These are phyloP conservation scores for Xylaria sp. DNA, from an alignment of 2,329 filamentous ascomycete species.

Conservation along the genomic window DNA sequence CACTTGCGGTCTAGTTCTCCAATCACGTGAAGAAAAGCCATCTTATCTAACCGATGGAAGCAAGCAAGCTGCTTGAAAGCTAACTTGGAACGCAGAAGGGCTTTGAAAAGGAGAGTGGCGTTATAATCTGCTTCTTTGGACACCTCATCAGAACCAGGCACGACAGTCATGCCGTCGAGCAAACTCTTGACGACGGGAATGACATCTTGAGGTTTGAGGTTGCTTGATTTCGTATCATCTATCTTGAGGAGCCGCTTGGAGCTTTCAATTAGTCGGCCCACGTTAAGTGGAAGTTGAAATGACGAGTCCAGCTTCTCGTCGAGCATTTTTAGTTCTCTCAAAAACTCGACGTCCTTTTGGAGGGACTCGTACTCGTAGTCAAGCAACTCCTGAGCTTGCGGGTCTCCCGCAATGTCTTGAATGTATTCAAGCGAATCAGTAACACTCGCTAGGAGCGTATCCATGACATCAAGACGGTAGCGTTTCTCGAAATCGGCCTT, in stretches of 20 bases:
- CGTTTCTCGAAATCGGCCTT: slow-evolving; percentile 80
- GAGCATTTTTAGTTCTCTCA: slow-evolving; percentile 74
- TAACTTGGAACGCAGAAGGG: slow-evolving; percentile 85
- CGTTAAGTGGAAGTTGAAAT: slow-evolving; percentile 93
- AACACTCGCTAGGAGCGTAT: slow-evolving; percentile 63
- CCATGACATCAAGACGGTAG: slow-evolving; percentile 90
- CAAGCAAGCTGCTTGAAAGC: slow-evolving; percentile 94
- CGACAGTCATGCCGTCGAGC: slow-evolving; percentile 81
- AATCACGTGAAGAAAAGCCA: slow-evolving; percentile 91
- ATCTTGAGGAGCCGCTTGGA: slow-evolving; percentile 92
- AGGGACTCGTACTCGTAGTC: slow-evolving; percentile 90
- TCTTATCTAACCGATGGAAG: slow-evolving; percentile 85
- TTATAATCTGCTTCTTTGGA: slow-evolving; percentile 88
- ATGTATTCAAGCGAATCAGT: slow-evolving; percentile 87
- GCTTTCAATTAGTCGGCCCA: slow-evolving; percentile 89
- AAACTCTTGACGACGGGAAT: slow-evolving; percentile 81
- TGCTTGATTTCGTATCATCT: slow-evolving; percentile 84
- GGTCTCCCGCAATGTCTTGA: slow-evolving; percentile 85
- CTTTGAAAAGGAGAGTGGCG: slow-evolving; percentile 92
- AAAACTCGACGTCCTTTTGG: slow-evolving; percentile 75
- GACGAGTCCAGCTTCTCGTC: slow-evolving; percentile 79
- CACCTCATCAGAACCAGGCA: slow-evolving; percentile 84
- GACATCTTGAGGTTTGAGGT: slow-evolving; percentile 88
- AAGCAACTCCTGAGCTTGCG: slow-evolving; percentile 85
- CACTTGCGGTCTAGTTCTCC: slow-evolving; percentile 92